Percentiles rank a stretch among this genome's conserved stretches.
These are phyloP conservation scores for Penicillium mononematosum DNA, from an alignment of 495 filamentous ascomycete genomes.

Conservation along the genomic window DNA sequence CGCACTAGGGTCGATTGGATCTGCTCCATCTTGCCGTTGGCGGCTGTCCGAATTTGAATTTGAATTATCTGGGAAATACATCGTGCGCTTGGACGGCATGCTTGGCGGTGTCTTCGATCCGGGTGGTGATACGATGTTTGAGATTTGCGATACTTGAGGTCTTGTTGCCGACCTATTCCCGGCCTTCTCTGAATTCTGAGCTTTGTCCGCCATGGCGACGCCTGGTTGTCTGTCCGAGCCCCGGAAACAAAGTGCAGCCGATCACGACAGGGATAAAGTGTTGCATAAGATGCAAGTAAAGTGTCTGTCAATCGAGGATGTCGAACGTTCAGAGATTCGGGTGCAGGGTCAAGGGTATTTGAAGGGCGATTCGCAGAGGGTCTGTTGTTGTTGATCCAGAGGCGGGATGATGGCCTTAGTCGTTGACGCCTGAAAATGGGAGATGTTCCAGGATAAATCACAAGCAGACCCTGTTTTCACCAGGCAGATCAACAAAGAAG, in stretches of 20 bases:
- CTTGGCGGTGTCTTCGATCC: conserved; percentile 48
- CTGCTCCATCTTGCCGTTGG: conserved; percentile 43
- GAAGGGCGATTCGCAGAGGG: conserved; percentile 9
- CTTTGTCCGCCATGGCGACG: conserved; percentile 27
- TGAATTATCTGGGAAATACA: conserved; percentile 39
- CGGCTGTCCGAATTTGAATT: conserved; percentile 25
- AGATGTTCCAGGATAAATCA: background rate
- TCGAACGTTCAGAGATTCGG: background rate
- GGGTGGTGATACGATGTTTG: conserved; percentile 42
- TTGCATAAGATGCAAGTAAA: conserved; percentile 18
- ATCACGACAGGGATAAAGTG: background rate
- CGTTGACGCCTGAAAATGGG: background rate
- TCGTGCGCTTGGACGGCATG: conserved; percentile 41
- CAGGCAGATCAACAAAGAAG: conserved; percentile 28
- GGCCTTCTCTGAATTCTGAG: conserved; percentile 19
- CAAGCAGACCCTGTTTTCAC: conserved; percentile 14
- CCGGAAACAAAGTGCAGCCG: conserved; percentile 16
- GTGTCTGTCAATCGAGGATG: background rate
- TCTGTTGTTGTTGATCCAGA: conserved; percentile 8
- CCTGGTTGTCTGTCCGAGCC: conserved; percentile 17
- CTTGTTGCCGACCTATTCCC: conserved; percentile 15
- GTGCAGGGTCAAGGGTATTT: conserved; percentile 4
- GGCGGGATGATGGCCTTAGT: background rate
- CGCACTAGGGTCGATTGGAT: conserved; percentile 60
- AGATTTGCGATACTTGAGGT: conserved; percentile 18